These are phyloP conservation scores for Rasamsonia emersonii DNA, from an alignment of 2,329 filamentous ascomycete genomes.

Conservation along the genomic window DNA sequence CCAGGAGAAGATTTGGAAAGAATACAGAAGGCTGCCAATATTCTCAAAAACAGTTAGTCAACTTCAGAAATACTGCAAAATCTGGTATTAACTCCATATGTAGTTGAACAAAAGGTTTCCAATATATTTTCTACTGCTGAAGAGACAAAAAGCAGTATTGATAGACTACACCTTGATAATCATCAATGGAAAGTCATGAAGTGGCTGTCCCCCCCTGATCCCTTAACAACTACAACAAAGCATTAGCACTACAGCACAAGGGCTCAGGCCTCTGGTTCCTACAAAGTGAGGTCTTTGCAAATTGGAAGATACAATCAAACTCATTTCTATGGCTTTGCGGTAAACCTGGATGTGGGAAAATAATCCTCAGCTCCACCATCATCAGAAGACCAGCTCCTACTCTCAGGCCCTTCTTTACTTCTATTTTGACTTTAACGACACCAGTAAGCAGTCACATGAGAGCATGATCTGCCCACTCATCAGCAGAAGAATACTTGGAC, in stretches of 20 bases:
- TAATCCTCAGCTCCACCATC: conserved; percentile 29
- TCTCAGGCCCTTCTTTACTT: conserved; percentile 9
- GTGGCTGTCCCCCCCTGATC: conserved; percentile 6
- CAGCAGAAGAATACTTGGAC: background rate
- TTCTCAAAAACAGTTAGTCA: conserved; percentile 1
- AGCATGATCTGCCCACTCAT: conserved; percentile 10
- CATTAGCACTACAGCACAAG: conserved; percentile 3
- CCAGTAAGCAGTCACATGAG: conserved; percentile 8
- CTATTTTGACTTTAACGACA: conserved; percentile 14
- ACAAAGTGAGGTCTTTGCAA: conserved; percentile 4
- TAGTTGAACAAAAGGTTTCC: too few species aligned
- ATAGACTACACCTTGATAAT: too few species aligned
- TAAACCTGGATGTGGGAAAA: conserved; percentile 34
- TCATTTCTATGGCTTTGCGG: conserved; percentile 35
- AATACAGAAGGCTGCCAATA: background rate
- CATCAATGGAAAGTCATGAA: conserved; percentile 13
- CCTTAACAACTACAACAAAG: conserved; percentile 8
- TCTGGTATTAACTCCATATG: too few species aligned
- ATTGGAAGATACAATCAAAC: conserved; percentile 7
- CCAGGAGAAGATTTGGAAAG: background rate
- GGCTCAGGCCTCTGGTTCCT: conserved; percentile 9
- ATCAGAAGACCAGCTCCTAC: conserved; percentile 12
- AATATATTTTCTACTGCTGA: too few species aligned
- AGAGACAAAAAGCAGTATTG: too few species aligned
- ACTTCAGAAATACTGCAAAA: background rate